Evolutionary conservation across 371 early-diverging fungal species (phyloP), one percentile per base, ranked within the genome.

Genomic region (Cladochytrium tenue): DNA sequence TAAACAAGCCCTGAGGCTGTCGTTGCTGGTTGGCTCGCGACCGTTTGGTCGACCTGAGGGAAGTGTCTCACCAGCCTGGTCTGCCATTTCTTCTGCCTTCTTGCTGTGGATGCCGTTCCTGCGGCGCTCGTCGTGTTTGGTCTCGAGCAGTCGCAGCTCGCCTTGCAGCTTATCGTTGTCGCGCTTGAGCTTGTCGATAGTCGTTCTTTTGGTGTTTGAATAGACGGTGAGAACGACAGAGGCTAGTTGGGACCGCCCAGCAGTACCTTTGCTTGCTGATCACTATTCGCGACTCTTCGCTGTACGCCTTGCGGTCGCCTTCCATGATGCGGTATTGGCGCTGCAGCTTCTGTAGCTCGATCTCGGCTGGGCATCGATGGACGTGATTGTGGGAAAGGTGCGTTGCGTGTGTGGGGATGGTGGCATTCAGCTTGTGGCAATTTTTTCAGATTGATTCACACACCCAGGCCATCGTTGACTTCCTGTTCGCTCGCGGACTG

Each of bases 241-340:
- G 34, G 26, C 20, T 20, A 17, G 20, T 13, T 13, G 60, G 60
- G 36, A 15, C 20, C 3, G n/a, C 1, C 13, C 32, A 31, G 57
- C 15, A 64, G 27, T 28, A 83, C 84, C 82, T 65, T 67, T 86
- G 86, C 63, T 83, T 84, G 20, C 74, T 71, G 51, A 86, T 78
- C 7, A 81, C 67, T 23, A 81, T 50, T 28, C 82, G 60, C 1
- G 82, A 79, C 60, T 83, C 83, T 60, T 86, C 86, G 60, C 77
- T 74, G 72, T 84, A 84, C 2, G 84, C 78, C 60, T 84, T 84
- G 23, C 86, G 68, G 57, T 86, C 86, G 32, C 82, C 82, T 56
- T 86, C 86, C 86, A 86, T 84, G 64, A 83, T 77, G n/a, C 86
- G 70, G 64, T 81, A 84, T 67, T 84, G 83, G 5, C 86, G 70